These are phyloP conservation scores for Corchorus olitorius DNA, from an alignment of 345 rosid genomes.

Conservation along the genomic window DNA sequence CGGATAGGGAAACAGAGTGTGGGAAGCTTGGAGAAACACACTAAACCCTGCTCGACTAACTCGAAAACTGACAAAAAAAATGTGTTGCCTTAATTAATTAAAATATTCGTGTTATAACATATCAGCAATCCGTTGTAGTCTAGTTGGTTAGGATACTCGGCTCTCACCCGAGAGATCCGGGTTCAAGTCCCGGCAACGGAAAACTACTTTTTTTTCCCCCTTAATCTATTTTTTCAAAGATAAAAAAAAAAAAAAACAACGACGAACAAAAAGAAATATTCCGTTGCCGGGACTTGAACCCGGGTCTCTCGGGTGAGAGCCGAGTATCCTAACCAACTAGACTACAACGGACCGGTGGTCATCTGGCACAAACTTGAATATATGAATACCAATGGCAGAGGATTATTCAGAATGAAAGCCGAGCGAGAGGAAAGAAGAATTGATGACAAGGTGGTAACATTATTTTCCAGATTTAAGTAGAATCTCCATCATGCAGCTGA, in stretches of 20 bases:
- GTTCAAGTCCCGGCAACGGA: constrained; percentile 80
- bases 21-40: not conserved
- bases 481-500: not conserved
- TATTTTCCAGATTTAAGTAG: not conserved
- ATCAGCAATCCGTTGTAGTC: constrained; percentile 39
- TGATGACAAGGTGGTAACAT: not conserved
- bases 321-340: constrained; percentile 70
- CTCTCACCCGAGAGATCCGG: constrained; percentile 66
- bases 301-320: constrained; percentile 76
- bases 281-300: constrained; percentile 87
- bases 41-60: not conserved
- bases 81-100: too few species aligned
- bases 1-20: constrained; percentile 10
- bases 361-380: too few species aligned
- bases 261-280: too few species aligned
- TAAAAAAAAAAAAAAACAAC: too few species aligned
- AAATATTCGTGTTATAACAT: too few species aligned
- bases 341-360: constrained; percentile 28
- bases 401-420: not conserved
- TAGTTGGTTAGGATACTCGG: constrained; percentile 52
- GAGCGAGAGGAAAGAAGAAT: too few species aligned
- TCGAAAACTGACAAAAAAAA: not conserved
- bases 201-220: too few species aligned
- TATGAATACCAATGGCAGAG: too few species aligned
- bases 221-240: too few species aligned